Evolutionary conservation across 176 grass and related monocot genomes (phyloP), one percentile per base, ranked within the genome.

Genomic region (Avena insularis): DNA sequence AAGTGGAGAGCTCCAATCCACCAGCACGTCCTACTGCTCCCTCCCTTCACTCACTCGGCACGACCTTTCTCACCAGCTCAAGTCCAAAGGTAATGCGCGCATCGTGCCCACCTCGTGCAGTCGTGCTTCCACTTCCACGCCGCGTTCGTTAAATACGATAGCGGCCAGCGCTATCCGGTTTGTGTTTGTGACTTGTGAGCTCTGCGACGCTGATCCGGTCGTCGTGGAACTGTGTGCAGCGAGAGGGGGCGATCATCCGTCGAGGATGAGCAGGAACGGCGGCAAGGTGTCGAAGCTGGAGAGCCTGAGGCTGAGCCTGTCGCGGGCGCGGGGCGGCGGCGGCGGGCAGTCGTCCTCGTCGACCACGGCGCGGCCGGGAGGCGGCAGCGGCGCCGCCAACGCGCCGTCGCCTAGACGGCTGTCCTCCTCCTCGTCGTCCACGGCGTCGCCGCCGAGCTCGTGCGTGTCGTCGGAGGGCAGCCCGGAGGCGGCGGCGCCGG

Each of bases 401-500:
- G 55, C 82, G 4, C 43, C 83, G 6, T 83, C 90, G 16, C 92
- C 82, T 6, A 89, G 83, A 27, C 79, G 90, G 48, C 46, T 83
- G 13, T 92, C 91, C 0, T 88, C 92, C 0, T 89, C 91, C 0
- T 92, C 95, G 3, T 93, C 90, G 4, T 89, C 88, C 29, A 89
- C 86, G 6, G 84, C 81, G 69, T 98, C 96, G 15, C 96, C 96
- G 11, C 86, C 96, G 36, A 98, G 93, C 90, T 98, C 96, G 88
- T 98, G 96, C 81, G 93, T 98, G 73, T 98, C 96, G n/a, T 98
- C 96, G 14, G 96, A 98, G 72, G 96, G 89, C 63, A 93, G 91
- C 86, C 93, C 90, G 16, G 89, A 98, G 13, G 88, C 89, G 12
- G 79, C 25, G 82, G 67, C 86, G 66, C 58, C 93, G 14, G 86